These are phyloP conservation scores for Botrytis aclada DNA, from an alignment of 2,329 filamentous ascomycete genomes.

Conservation along the genomic window DNA sequence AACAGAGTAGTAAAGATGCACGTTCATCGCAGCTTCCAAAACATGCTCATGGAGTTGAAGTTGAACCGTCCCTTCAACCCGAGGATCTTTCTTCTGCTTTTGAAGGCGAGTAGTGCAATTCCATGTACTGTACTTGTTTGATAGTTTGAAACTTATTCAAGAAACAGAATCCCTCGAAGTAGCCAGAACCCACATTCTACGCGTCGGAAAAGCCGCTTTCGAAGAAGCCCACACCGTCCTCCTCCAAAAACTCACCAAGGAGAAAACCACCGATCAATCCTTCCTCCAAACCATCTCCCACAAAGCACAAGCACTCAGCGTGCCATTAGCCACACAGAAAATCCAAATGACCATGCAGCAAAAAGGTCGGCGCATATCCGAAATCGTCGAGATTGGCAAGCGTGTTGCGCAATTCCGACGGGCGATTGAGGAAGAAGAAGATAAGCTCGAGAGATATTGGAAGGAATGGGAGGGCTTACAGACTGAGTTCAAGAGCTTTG, in stretches of 20 bases:
- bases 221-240: slow-evolving; percentile 23
- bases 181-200: slow-evolving; percentile 23
- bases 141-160: not conserved
- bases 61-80: not conserved
- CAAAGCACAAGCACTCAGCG: slow-evolving; percentile 16
- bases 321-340: slow-evolving; percentile 28
- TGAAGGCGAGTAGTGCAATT: not conserved
- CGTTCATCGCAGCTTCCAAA: not conserved
- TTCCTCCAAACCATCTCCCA: slow-evolving; percentile 24
- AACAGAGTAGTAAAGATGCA: not conserved
- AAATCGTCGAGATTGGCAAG: slow-evolving; percentile 29
- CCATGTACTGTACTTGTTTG: no score
- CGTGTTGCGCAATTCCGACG: slow-evolving; percentile 27
- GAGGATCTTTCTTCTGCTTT: not conserved
- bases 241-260: slow-evolving; percentile 15
- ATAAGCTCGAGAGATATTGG: slow-evolving; percentile 31
- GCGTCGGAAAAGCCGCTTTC: slow-evolving; percentile 22
- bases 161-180: slow-evolving; percentile 28
- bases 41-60: not conserved
- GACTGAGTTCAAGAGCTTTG: slow-evolving; percentile 31
- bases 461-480: slow-evolving; percentile 33
- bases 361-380: slow-evolving; percentile 23
- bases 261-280: slow-evolving; percentile 17
- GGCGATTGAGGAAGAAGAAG: slow-evolving; percentile 27
- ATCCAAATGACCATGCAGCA: slow-evolving; percentile 25